Conservation (phyloP, 257 asterid species). For the Plantago elongata region DNA sequence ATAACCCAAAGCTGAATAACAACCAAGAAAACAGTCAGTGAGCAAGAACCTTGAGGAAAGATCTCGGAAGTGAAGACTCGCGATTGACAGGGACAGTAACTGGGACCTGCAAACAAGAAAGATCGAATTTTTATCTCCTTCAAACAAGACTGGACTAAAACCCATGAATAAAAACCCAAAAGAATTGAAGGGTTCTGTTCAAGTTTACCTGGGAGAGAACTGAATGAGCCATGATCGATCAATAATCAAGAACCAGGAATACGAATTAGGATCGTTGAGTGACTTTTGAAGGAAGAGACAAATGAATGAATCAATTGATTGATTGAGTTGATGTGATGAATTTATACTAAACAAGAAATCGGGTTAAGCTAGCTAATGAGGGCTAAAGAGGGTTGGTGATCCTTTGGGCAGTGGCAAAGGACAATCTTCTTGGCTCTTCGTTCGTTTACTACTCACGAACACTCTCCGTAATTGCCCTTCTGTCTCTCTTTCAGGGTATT, state of each 20-base stretch:
- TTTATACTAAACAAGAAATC: no score
- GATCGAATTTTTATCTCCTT: conserved; percentile 1
- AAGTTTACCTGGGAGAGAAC: conserved; percentile 37
- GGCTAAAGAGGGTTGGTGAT: conserved; percentile 4
- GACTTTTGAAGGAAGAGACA: no score
- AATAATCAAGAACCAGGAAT: conserved; percentile 11
- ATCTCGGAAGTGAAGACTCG: conserved; percentile 40
- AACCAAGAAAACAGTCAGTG: not conserved
- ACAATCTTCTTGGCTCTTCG: conserved; percentile 12
- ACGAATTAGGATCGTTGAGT: not conserved
- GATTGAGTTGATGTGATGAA: not conserved
- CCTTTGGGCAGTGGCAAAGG: conserved; percentile 29
- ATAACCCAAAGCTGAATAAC: not conserved
- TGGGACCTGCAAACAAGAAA: conserved; percentile 41
- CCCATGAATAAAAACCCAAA: not conserved
- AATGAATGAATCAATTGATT: not conserved
- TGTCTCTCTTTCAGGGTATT: not conserved
- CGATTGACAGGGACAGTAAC: conserved; percentile 35
- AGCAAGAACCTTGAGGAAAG: conserved; percentile 42
- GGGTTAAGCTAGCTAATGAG: not conserved
- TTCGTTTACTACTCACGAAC: not conserved
- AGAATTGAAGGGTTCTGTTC: not conserved
- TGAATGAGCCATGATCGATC: conserved; percentile 60
- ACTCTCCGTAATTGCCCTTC: not conserved
- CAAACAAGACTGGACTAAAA: not conserved